Percentiles rank a stretch among this genome's conserved stretches.
Conservation (phyloP, 2,329 filamentous ascomycete species). For the Hypoxylon sp. region DNA sequence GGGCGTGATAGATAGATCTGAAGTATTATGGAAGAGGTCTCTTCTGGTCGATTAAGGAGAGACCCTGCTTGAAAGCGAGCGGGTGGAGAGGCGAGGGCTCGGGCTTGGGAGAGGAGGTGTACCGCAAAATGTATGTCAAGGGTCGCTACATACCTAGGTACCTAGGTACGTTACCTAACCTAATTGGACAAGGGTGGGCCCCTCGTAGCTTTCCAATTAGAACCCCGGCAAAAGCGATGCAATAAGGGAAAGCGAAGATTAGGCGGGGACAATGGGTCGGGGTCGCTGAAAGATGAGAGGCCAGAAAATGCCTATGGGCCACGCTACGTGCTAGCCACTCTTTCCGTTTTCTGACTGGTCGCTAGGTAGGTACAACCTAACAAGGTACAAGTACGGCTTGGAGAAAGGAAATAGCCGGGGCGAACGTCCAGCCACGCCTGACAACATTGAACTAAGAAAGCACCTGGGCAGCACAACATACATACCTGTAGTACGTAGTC, state of each 20-base stretch:
- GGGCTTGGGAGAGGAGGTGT: slow-evolving; percentile 45
- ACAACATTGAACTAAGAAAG: slow-evolving; percentile 12
- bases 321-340: slow-evolving; percentile 41
- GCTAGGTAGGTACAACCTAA: slow-evolving; percentile 35
- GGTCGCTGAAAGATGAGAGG: slow-evolving; percentile 40
- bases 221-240: slow-evolving; percentile 40
- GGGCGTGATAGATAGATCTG: slow-evolving; percentile 32
- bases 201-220: slow-evolving; percentile 40
- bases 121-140: slow-evolving; percentile 33
- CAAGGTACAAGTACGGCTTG: slow-evolving; percentile 24
- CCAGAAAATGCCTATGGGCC: slow-evolving; percentile 29
- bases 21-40: slow-evolving; percentile 21
- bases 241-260: slow-evolving; percentile 45
- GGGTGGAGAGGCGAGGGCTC: slow-evolving; percentile 45
- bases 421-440: slow-evolving; percentile 30
- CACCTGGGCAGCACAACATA: background rate
- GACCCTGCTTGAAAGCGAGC: slow-evolving; percentile 47
- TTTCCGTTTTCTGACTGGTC: slow-evolving; percentile 40
- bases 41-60: slow-evolving; percentile 44
- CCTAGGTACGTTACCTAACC: slow-evolving; percentile 27
- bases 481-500: slow-evolving; percentile 4
- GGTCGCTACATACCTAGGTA: slow-evolving; percentile 26
- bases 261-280: slow-evolving; percentile 42
- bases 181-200: slow-evolving; percentile 35
- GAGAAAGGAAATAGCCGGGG: slow-evolving; percentile 42